Base-by-base conservation (phyloP, 2,329 filamentous ascomycete genomes). In the Aspergillaceae sp. region DNA sequence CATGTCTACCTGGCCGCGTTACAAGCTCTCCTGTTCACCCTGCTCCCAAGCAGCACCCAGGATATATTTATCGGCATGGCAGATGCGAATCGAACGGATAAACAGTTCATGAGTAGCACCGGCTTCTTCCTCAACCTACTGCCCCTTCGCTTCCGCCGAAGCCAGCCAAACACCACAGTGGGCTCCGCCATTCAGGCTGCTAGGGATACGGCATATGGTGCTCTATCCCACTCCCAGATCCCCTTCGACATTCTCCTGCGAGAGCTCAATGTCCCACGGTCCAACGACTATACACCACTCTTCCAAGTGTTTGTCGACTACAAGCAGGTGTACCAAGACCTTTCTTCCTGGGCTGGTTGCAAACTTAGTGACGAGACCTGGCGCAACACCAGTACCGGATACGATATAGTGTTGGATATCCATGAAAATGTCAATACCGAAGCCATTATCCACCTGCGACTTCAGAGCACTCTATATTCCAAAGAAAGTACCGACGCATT, bases 231-330 rank as follows among this genome's bases (percentile, higher is more conserved):
- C 51, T 74, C 75, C 0, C 35, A 49, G 0, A 44, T 78, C 3
- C 77, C 77, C 0, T 75, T 78, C 44, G 70, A 78, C 38, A 59
- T 72, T 0, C 50, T 80, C 0, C 58, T 80, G 0, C 54, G 70
- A 0, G 59, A 73, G 28, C 58, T 79, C 1, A 56, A 63, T 2
- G 62, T 73, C 0, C 51, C 63, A 0, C 59, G 74, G 1, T 70
- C 72, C 0, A 46, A 65, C 0, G 48, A 59, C 0, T 52, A 70
- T 42, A 69, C 51, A 30, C 76, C 77, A 0, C 33, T 79, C 0
- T 78, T 78, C 60, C 77, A 80, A 53, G 65, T 59, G 1, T 67
- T 71, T 19, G 51, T 77, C 35, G 67, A 78, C 55, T 77, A 77
- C 52, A 63, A 71, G 4, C 64, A 64, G 29, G 59, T 58, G 0